Conservation (phyloP, 257 asterid species). For the Plantago elongata region DNA sequence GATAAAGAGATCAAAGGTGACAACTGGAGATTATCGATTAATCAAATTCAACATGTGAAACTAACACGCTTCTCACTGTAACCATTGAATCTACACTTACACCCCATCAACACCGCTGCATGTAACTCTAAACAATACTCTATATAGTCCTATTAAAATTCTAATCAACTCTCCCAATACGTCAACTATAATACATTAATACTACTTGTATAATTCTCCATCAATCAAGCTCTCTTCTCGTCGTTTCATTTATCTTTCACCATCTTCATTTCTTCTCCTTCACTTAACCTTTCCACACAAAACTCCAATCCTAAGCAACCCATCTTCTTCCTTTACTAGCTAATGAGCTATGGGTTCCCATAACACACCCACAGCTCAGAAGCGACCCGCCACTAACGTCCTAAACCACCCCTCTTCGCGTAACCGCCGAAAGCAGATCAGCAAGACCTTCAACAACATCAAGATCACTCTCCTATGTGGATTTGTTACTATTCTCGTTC, state of each 20-base stretch:
- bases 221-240: too few species aligned
- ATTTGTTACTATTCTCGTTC: slow-evolving; percentile 55
- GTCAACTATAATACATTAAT: too few species aligned
- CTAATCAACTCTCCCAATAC: too few species aligned
- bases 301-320: neutral
- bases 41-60: too few species aligned
- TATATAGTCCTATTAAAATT: too few species aligned
- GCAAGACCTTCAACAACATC: slow-evolving; percentile 44
- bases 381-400: slow-evolving; percentile 20
- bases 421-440: slow-evolving; percentile 34
- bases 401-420: slow-evolving; percentile 9
- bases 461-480: slow-evolving; percentile 59
- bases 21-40: too few species aligned
- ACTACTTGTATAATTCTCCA: too few species aligned
- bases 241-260: neutral
- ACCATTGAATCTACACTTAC: too few species aligned
- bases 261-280: neutral
- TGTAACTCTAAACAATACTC: too few species aligned
- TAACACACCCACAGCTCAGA: slow-evolving; percentile 37
- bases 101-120: too few species aligned
- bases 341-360: slow-evolving; percentile 42
- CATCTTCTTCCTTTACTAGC: neutral
- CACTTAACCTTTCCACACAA: neutral
- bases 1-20: too few species aligned
- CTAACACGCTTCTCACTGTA: too few species aligned